Conservation (phyloP, 176 grass and related monocot species). For the Canna indica region DNA sequence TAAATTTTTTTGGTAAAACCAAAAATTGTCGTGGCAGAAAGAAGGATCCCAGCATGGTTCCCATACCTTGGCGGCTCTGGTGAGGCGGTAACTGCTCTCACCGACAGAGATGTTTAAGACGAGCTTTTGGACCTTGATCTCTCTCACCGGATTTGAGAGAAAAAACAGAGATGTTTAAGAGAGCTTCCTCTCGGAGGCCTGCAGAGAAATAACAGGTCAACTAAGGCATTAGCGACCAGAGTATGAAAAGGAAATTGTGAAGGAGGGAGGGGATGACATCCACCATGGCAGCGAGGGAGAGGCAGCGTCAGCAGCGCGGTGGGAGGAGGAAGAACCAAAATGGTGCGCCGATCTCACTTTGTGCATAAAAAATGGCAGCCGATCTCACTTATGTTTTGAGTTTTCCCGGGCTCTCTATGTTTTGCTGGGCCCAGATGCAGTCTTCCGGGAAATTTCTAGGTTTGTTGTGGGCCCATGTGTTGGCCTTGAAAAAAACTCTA, state of each 20-base stretch:
- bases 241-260: not conserved
- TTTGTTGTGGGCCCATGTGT: no score
- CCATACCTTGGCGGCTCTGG: constrained; percentile 27
- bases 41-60: not conserved
- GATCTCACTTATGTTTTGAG: no score
- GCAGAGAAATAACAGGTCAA: not conserved
- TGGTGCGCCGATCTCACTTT: not conserved
- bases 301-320: not conserved
- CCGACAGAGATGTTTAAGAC: constrained; percentile 51
- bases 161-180: no score
- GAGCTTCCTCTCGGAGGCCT: constrained; percentile 24
- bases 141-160: constrained; percentile 40
- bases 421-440: no score
- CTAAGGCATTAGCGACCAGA: not conserved
- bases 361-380: no score
- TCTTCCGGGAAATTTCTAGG: no score
- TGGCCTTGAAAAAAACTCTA: no score
- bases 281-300: not conserved
- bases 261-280: not conserved
- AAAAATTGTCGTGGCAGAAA: not conserved
- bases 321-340: no score
- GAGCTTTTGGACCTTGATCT: constrained; percentile 57
- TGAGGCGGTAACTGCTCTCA: constrained; percentile 36
- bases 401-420: no score
- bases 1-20: no score